Evolutionary conservation across 176 grass and related monocot species (phyloP), one percentile per base, ranked within the genome.

Genomic region (Carex myosuroides): DNA sequence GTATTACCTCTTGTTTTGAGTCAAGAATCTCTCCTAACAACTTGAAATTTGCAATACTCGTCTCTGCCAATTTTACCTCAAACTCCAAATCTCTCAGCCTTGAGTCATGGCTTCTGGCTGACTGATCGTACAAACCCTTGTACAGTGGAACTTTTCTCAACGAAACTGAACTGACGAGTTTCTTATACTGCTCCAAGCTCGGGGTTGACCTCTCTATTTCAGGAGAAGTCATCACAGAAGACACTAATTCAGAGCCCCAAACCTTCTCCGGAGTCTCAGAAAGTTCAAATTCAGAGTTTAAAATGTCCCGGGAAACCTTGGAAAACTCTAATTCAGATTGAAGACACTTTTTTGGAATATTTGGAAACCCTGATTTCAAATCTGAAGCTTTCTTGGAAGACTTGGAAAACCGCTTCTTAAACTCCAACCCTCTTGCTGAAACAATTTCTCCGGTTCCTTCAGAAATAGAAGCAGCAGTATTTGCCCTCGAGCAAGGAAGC

Each of bases 31-130:
- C 61, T 68, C 61, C 14, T 22, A 67, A 33, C 80, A 82, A 52
- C 52, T 82, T 82, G 60, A 66, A 67, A 67, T 82, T 82, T 4
- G 57, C 12, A 10, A 68, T 30, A 9, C 20, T 52, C 21, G 21
- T 46, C 61, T 82, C 80, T 62, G 80, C 80, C 80, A 82, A 82
- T 82, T 82, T 82, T 10, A 82, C 80, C 80, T 82, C 80, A 50
- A 67, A 82, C 61, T 82, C 80, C 80, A 82, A 82, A 82, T 67
- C 20, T 44, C 11, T 82, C 6, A 82, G 20, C 63, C 52, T 82
- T 2, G 80, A 44, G 29, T 65, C 80, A 30, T 82, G 61, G 42
- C 46, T 65, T 50, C 46, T 66, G 24, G 60, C 61, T 29, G 80
- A 82, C 80, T 82, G 80, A 67, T 82, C 42, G 13, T 82, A 82